A percentile compares a stretch with the other conserved stretches of the same genome.
These are phyloP conservation scores for Haplographium delicatum DNA, from an alignment of 495 filamentous ascomycete species.

Conservation along the genomic window DNA sequence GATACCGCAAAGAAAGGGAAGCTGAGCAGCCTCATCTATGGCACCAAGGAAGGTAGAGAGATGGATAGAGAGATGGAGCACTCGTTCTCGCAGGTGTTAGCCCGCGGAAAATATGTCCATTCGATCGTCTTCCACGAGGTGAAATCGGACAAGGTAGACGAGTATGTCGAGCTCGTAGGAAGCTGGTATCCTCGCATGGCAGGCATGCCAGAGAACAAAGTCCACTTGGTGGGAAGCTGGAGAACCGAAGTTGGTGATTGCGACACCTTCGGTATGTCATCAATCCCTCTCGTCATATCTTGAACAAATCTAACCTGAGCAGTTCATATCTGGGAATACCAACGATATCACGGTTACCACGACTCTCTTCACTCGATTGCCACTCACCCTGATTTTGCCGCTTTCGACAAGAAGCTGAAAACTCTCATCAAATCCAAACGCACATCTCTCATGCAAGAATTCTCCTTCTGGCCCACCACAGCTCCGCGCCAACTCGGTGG, in stretches of 20 bases:
- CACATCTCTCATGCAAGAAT: slow-evolving; percentile 96
- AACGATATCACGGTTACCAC: slow-evolving; percentile 94
- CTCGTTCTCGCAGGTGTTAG: slow-evolving; percentile 88
- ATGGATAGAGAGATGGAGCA: slow-evolving; percentile 92
- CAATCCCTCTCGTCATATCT: not conserved
- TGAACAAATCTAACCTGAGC: not conserved
- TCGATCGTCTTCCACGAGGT: slow-evolving; percentile 97
- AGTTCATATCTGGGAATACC: slow-evolving; percentile 99
- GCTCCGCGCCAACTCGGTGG: slow-evolving; percentile 85
- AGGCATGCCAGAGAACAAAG: slow-evolving; percentile 72
- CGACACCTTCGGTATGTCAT: slow-evolving; percentile 82
- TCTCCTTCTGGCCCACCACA: slow-evolving; percentile 98
- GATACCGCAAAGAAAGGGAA: slow-evolving; percentile 43
- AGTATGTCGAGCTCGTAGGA: slow-evolving; percentile 90
- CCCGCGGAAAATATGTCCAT: slow-evolving; percentile 96
- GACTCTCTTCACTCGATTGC: slow-evolving; percentile 81
- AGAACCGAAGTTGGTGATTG: slow-evolving; percentile 96
- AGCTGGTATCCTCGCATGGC: slow-evolving; percentile 90
- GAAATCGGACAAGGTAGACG: slow-evolving; percentile 90
- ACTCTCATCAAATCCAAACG: slow-evolving; percentile 74
- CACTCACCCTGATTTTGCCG: slow-evolving; percentile 69
- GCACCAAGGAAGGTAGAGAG: slow-evolving; percentile 87
- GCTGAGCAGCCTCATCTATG: slow-evolving; percentile 78
- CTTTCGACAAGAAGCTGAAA: slow-evolving; percentile 78
- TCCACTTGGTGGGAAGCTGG: slow-evolving; percentile 97